A percentile compares a stretch with the other conserved stretches of the same genome.
These are phyloP conservation scores for Phaeosphaeriaceae sp. DNA, from an alignment of 2,329 filamentous ascomycete genomes.

Conservation along the genomic window DNA sequence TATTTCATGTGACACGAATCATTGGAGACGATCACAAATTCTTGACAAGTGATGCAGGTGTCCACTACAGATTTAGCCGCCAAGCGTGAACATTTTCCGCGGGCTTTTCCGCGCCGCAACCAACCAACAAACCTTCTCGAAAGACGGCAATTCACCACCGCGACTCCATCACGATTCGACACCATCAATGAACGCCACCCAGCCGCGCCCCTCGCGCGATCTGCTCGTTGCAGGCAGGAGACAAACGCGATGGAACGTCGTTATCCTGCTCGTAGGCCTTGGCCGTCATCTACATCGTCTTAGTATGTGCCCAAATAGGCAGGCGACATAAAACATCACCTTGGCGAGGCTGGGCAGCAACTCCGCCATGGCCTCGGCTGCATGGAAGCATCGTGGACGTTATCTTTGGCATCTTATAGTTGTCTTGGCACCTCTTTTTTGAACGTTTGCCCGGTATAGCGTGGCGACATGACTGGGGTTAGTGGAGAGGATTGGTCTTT, in stretches of 20 bases:
- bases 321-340: not conserved
- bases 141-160: not conserved
- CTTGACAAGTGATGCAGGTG: not conserved
- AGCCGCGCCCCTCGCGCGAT: not conserved
- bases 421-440: conserved; percentile 11
- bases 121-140: not conserved
- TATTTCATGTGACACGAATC: not conserved
- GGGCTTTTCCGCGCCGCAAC: not conserved
- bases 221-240: conserved; percentile 3
- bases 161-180: not conserved
- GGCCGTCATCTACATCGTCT: not conserved
- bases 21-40: not conserved
- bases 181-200: conserved; percentile 1
- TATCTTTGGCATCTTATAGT: conserved; percentile 11
- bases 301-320: conserved; percentile 4
- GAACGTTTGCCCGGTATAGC: conserved; percentile 1
- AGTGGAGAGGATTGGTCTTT: not conserved
- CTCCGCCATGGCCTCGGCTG: conserved; percentile 1
- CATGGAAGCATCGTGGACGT: conserved; percentile 5
- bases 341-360: conserved; percentile 11
- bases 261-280: conserved; percentile 1
- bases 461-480: conserved; percentile 4
- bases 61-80: too few relatives aligned
- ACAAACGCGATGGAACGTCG: conserved; percentile 2
- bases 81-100: not conserved